A percentile compares a stretch with the other conserved stretches of the same genome.
phyloP scores from a whole-genome alignment of 2,329 filamentous ascomycete species.

The Pseudocercospora pini-densiflorae region DNA sequence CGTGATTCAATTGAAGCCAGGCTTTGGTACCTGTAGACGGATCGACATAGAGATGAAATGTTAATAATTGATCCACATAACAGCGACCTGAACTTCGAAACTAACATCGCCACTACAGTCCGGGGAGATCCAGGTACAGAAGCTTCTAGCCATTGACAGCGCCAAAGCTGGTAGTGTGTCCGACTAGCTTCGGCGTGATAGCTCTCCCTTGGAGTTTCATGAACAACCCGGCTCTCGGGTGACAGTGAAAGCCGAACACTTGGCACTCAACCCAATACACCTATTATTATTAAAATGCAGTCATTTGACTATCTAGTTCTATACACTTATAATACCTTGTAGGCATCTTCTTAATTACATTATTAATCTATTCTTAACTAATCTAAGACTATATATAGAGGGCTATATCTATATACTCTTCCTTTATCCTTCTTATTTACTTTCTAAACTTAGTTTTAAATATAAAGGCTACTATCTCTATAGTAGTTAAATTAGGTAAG shows the following conservation, averaged over 20 bases:
- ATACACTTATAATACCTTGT: no score
- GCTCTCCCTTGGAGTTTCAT: neutral
- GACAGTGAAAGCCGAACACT: neutral
- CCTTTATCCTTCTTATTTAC: no score
- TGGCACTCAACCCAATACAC: neutral
- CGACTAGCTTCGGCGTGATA: slow-evolving; percentile 1
- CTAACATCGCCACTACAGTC: neutral
- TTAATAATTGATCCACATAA: slow-evolving; percentile 3
- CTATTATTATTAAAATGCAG: no score
- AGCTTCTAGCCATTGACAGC: neutral
- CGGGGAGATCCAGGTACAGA: slow-evolving; percentile 7
- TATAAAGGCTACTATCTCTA: no score
- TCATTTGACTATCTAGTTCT: no score
- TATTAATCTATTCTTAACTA: no score
- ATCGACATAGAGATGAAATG: slow-evolving; percentile 1
- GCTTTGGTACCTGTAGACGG: neutral
- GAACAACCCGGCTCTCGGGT: neutral
- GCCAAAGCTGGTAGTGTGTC: neutral
- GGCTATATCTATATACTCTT: no score
- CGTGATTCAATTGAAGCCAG: neutral
- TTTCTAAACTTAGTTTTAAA: no score
- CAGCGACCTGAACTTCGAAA: neutral
- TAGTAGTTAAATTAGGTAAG: no score
- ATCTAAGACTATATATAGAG: no score
- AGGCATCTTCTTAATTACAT: no score